Conservation (phyloP, 208 protist species). For the Pavlovales sp. region DNA sequence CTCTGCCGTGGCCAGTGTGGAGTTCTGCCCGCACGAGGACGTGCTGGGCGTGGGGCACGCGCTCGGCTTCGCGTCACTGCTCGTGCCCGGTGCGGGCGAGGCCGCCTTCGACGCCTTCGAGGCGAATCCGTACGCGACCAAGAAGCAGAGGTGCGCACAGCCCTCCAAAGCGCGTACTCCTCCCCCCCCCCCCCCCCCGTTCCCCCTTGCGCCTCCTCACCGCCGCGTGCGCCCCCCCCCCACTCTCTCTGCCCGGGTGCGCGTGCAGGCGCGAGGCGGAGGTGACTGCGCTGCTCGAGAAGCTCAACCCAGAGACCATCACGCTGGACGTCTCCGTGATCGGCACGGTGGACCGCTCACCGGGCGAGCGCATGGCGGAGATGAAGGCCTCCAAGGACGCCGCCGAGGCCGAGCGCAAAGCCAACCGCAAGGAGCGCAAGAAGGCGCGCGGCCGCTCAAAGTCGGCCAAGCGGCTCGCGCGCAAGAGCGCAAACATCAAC, state of each 20-base stretch:
- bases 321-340: constrained; percentile 60
- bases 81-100: constrained; percentile 70
- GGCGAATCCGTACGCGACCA: constrained; percentile 74
- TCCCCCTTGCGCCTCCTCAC: too few species aligned
- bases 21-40: constrained; percentile 80
- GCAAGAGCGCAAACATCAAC: constrained; percentile 21
- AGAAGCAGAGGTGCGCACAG: constrained; percentile 52
- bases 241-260: too few species aligned
- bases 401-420: constrained; percentile 9
- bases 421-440: background rate
- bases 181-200: too few species aligned
- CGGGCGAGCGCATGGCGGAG: constrained; percentile 33
- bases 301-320: constrained; percentile 72
- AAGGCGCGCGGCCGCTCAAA: constrained; percentile 37
- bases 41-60: constrained; percentile 72
- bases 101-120: constrained; percentile 79
- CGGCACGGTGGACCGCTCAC: constrained; percentile 50
- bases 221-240: too few species aligned
- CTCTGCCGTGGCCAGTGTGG: background rate
- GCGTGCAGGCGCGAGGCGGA: constrained; percentile 59
- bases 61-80: constrained; percentile 62
- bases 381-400: background rate
- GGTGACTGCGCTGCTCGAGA: constrained; percentile 71
- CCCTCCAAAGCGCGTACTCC: too few species aligned
- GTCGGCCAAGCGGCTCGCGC: background rate